Conservation (phyloP, 192 early-diverging fungal genomes). For the Coemansia sp. region DNA sequence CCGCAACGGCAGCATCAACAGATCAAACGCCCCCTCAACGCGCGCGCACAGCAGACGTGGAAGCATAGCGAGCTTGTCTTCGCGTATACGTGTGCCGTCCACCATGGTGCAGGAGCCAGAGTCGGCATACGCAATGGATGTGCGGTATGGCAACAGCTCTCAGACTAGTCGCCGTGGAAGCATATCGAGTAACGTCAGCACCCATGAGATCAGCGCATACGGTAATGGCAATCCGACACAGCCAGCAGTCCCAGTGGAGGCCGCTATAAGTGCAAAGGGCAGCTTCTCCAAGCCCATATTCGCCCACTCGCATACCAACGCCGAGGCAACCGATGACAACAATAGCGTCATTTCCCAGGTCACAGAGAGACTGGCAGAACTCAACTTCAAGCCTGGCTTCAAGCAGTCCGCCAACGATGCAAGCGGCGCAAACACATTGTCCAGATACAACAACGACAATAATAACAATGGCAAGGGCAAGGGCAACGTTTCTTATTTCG, state of each 20-base stretch:
- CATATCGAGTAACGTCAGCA: slow-evolving; percentile 35
- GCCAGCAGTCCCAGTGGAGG: slow-evolving; percentile 31
- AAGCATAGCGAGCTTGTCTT: slow-evolving; percentile 27
- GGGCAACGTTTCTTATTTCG: slow-evolving; percentile 11
- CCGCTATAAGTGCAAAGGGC: slow-evolving; percentile 30
- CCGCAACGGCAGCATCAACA: slow-evolving; percentile 24
- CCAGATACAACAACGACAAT: not conserved
- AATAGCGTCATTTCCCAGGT: slow-evolving; percentile 50
- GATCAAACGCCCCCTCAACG: slow-evolving; percentile 18
- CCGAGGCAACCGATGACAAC: slow-evolving; percentile 25
- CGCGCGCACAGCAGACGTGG: slow-evolving; percentile 45
- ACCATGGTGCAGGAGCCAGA: slow-evolving; percentile 1
- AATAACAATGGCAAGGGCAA: not conserved
- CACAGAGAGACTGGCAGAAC: slow-evolving; percentile 40
- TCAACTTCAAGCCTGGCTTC: slow-evolving; percentile 18
- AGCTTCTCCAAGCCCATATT: slow-evolving; percentile 37
- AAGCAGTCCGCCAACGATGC: not conserved
- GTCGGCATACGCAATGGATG: not conserved
- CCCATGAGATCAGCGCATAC: slow-evolving; percentile 27
- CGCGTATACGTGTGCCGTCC: not conserved
- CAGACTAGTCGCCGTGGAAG: slow-evolving; percentile 32
- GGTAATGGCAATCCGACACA: slow-evolving; percentile 21
- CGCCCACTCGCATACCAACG: not conserved
- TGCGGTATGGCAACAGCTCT: slow-evolving; percentile 10
- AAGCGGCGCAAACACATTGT: not conserved